Conservation (phyloP, 108 stramenopile species). For the Halocafeteria seosinensis region DNA sequence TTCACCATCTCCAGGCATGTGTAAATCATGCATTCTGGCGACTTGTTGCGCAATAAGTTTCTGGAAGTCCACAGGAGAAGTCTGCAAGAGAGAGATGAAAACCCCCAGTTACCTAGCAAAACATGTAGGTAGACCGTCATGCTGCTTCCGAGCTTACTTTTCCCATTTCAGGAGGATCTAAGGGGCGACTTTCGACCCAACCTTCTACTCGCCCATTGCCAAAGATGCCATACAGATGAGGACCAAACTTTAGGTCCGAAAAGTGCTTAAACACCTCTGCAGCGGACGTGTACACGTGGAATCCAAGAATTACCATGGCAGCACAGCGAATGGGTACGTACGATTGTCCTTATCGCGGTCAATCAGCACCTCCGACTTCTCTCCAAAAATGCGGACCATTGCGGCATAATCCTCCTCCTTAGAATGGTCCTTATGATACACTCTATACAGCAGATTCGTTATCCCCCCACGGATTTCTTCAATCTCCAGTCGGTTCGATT, state of each 20-base stretch:
- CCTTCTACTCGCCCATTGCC: constrained; percentile 33
- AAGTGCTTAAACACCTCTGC: constrained; percentile 17
- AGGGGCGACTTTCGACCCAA: constrained; percentile 4
- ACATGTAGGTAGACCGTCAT: background rate
- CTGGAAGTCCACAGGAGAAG: background rate
- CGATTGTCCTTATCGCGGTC: constrained; percentile 5
- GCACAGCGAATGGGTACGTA: background rate
- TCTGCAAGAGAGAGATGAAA: background rate
- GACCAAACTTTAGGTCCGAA: constrained; percentile 21
- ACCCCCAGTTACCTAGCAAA: background rate
- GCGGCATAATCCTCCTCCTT: background rate
- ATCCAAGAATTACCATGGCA: too few species aligned
- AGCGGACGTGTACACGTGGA: background rate
- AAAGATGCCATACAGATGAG: constrained; percentile 21
- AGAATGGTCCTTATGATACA: background rate
- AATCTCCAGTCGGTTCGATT: background rate
- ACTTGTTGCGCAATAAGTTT: constrained; percentile 2
- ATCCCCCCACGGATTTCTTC: background rate
- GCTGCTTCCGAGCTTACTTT: background rate
- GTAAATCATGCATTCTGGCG: background rate
- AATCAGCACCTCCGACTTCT: constrained; percentile 28
- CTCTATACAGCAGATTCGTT: background rate
- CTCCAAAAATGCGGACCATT: constrained; percentile 28
- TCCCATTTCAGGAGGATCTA: constrained; percentile 7
- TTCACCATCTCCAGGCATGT: background rate